These are phyloP conservation scores for Nothophytophthora sp. DNA, from an alignment of 352 stramenopile genomes.

Conservation along the genomic window DNA sequence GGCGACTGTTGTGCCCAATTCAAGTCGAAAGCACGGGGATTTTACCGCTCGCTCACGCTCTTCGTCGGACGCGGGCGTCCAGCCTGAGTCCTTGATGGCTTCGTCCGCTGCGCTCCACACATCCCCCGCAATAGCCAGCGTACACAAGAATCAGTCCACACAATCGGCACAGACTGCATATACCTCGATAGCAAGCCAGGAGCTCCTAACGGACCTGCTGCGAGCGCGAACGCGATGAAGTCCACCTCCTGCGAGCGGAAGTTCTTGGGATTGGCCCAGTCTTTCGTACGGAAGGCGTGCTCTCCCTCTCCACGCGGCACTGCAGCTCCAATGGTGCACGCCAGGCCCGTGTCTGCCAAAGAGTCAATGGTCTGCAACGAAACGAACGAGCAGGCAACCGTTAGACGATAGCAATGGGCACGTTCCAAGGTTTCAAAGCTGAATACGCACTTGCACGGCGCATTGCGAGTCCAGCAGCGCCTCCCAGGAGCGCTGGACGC, in stretches of 20 bases:
- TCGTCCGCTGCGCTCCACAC: constrained; percentile 53
- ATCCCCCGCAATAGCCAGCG: not conserved
- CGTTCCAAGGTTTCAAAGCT: not conserved
- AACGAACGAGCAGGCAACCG: constrained; percentile 6
- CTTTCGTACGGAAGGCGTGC: constrained; percentile 58
- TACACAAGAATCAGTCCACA: constrained; percentile 2
- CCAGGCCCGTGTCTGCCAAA: constrained; percentile 60
- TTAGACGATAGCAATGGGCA: not conserved
- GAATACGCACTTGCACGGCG: constrained; percentile 62
- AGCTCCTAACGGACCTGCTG: constrained; percentile 49
- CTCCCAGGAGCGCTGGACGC: constrained; percentile 82
- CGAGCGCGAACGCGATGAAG: constrained; percentile 87
- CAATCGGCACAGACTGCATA: not conserved
- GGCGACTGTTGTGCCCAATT: no score
- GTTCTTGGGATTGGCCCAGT: constrained; percentile 73
- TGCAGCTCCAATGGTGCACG: constrained; percentile 68
- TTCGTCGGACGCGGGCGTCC: constrained; percentile 59
- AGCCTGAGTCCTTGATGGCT: constrained; percentile 78
- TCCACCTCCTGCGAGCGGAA: constrained; percentile 75
- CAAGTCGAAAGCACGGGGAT: no score
- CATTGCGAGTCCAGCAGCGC: constrained; percentile 76
- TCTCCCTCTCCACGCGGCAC: constrained; percentile 65
- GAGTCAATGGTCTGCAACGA: constrained; percentile 43
- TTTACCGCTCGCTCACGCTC: constrained; percentile 69
- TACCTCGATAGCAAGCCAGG: not conserved